Evolutionary conservation across 305 asterid genomes (phyloP).

Genomic region (Solanum hybrid): DNA sequence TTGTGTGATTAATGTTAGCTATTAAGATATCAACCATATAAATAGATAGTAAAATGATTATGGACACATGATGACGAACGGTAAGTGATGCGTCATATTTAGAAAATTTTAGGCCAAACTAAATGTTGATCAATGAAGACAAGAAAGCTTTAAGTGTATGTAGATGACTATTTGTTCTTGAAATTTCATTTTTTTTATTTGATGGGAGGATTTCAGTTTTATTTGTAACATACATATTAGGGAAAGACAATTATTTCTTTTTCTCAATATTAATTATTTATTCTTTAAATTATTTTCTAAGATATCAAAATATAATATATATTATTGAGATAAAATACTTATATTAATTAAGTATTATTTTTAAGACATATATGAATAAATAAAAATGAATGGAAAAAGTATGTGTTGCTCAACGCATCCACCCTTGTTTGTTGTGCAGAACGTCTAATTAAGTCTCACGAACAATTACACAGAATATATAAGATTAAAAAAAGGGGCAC

Average conservation of each 20-base stretch:
- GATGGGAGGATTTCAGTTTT: neutral
- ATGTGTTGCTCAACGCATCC: neutral
- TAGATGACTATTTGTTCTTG: neutral
- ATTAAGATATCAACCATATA: neutral
- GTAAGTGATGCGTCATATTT: neutral
- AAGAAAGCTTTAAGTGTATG: neutral
- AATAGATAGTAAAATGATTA: neutral
- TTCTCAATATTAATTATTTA: neutral
- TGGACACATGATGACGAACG: neutral
- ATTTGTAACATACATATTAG: neutral
- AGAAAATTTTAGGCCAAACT: neutral
- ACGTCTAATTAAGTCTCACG: neutral
- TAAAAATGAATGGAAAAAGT: neutral
- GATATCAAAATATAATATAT: neutral
- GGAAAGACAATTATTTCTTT: neutral
- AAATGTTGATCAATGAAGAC: neutral
- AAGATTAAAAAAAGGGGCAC: neutral
- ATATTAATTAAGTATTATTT: neutral
- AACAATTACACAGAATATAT: neutral
- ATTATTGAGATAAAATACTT: neutral
- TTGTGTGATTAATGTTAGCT: neutral
- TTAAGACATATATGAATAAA: neutral
- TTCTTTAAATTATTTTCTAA: neutral
- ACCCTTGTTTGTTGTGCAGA: neutral
- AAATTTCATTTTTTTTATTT: neutral